Evolutionary conservation across 139 green algal species (phyloP), one percentile per base, ranked within the genome.

Genomic region (Ulvella scutata): DNA sequence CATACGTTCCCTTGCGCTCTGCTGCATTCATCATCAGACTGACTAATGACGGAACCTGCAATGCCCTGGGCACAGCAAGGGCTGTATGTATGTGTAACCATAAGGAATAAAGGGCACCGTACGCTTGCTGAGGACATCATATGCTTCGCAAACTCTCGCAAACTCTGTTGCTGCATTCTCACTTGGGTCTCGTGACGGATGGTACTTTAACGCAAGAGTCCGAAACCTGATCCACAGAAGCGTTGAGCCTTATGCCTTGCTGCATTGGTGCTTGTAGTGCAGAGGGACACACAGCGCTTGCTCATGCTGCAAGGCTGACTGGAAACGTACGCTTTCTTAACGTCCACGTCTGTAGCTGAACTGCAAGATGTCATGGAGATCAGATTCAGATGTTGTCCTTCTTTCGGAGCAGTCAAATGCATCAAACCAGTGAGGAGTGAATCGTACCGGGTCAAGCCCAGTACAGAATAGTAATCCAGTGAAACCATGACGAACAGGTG

Each of bases 101-200:
- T 74, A 79, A 4, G 2, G 28, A 0, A 23, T 21, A 38, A 23
- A 3, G 3, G 38, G n/a, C 38, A 83, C n/a, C 87, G 82, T 38
- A 92, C 87, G 81, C 67, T 90, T 79, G 75, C 78, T 87, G 4
- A 93, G 84, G 17, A 93, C 86, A 40, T 93, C 87, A 74, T 93
- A 93, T 0, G 87, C 85, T 74, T 93, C 88, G 40, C 82, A 87
- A 2, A 90, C 79, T 3, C 80, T 76, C 26, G 73, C 21, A 72
- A 91, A 93, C 67, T 89, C 80, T 3, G 77, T 43, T 2, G 33
- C 62, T 6, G 84, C 82, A 2, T 51, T 74, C 1, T 74, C 67
- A 3, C 37, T 62, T 2, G 76, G 75, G 61, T 86, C 83, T 33
- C 84, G 87, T n/a, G 92, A 87, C 13, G 89, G 89, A 60, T 94